phyloP scores from a whole-genome alignment of 2,329 filamentous ascomycete genomes.

The Trichophyton rubrum region DNA sequence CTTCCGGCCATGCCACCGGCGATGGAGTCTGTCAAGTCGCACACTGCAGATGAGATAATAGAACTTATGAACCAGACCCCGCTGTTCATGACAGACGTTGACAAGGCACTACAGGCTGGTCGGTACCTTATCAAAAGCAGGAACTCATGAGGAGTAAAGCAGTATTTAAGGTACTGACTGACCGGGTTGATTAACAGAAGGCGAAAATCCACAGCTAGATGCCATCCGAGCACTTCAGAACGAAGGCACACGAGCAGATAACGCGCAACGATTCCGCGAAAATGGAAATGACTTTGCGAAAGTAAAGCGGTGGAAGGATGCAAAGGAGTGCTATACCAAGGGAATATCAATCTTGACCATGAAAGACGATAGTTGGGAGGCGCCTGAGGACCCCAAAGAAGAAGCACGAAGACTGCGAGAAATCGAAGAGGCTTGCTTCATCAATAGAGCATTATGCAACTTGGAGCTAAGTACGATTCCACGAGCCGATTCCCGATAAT shows the following conservation, averaged over 20 bases:
- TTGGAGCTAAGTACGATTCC: conserved; percentile 55
- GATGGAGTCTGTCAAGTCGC: conserved; percentile 45
- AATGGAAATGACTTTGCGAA: conserved; percentile 83
- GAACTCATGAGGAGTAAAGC: not conserved
- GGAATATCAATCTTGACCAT: conserved; percentile 59
- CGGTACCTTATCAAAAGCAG: conserved; percentile 6
- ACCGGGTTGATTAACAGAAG: conserved; percentile 22
- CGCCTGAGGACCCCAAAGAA: conserved; percentile 41
- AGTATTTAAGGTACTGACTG: not conserved
- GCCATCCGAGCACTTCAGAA: conserved; percentile 84
- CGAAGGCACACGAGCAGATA: conserved; percentile 77
- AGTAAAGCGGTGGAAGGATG: conserved; percentile 62
- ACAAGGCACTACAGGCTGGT: conserved; percentile 46
- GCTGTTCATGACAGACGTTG: conserved; percentile 91
- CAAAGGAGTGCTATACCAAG: conserved; percentile 83
- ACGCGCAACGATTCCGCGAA: conserved; percentile 73
- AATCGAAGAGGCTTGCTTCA: conserved; percentile 63
- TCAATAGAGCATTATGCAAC: conserved; percentile 83
- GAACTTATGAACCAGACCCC: conserved; percentile 58
- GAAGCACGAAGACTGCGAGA: conserved; percentile 51
- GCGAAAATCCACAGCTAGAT: conserved; percentile 72
- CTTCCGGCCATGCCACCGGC: conserved; percentile 42
- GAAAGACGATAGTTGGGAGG: conserved; percentile 41
- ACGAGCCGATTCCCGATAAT: not conserved
- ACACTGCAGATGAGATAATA: conserved; percentile 48